Evolutionary conservation across 2,329 filamentous ascomycete species (phyloP).

Genomic region (Fusarium ramigenum): DNA sequence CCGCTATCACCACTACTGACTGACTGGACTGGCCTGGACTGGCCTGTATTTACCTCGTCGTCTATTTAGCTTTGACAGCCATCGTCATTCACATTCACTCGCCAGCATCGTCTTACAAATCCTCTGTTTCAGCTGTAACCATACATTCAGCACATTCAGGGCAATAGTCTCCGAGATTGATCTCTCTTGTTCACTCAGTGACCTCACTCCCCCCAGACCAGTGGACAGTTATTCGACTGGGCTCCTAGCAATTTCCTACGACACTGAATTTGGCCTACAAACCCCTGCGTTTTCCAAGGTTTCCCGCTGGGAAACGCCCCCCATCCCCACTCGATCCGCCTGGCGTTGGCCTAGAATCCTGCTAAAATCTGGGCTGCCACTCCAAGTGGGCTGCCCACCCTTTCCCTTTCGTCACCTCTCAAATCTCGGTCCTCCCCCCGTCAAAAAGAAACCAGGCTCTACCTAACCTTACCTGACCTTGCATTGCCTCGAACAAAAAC

Average conservation of each 20-base stretch:
- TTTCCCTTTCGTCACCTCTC: constrained; percentile 36
- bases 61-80: constrained; percentile 1
- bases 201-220: constrained; percentile 22
- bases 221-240: not conserved
- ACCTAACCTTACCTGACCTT: constrained; percentile 6
- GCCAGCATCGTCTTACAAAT: not conserved
- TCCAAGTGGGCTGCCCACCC: constrained; percentile 39
- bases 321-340: constrained; percentile 32
- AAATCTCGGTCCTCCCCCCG: constrained; percentile 33
- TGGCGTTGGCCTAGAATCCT: constrained; percentile 40
- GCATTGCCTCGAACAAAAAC: constrained; percentile 12
- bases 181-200: constrained; percentile 14
- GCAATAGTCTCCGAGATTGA: constrained; percentile 3
- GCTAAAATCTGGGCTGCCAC: constrained; percentile 37
- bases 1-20: constrained; percentile 25
- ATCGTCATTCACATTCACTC: constrained; percentile 17
- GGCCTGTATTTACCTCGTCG: constrained; percentile 6
- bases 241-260: not conserved
- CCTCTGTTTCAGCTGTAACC: not conserved
- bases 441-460: constrained; percentile 39
- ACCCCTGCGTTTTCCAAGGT: constrained; percentile 33
- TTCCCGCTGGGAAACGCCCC: constrained; percentile 35
- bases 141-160: not conserved
- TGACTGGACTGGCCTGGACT: not conserved
- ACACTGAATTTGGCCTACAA: not conserved